Conservation (phyloP, 164 flowering plant genomes). For the Euptelea pleiosperma region DNA sequence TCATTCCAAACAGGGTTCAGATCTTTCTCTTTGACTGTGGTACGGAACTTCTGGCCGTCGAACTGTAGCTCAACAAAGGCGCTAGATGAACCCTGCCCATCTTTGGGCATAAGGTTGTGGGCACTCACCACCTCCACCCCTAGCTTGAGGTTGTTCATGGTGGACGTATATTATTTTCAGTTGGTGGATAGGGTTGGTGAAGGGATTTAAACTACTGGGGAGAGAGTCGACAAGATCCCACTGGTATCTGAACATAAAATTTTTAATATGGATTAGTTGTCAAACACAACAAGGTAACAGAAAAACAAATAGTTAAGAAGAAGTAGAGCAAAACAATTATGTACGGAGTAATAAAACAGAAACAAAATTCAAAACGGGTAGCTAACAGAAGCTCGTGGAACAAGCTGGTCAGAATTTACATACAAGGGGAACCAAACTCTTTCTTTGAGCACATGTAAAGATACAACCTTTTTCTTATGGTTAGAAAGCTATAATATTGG, state of each 20-base stretch:
- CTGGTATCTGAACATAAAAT: constrained; percentile 12
- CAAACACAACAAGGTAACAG: background rate
- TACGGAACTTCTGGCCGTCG: constrained; percentile 73
- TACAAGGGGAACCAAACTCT: too few species aligned
- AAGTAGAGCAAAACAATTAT: background rate
- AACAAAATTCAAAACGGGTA: background rate
- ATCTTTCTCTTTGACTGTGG: constrained; percentile 80
- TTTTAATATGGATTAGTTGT: background rate
- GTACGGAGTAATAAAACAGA: background rate
- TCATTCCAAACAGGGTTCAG: constrained; percentile 94
- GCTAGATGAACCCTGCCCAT: constrained; percentile 78
- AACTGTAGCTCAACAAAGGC: constrained; percentile 75
- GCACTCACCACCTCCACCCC: constrained; percentile 84
- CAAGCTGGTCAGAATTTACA: too few species aligned
- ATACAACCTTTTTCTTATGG: too few species aligned
- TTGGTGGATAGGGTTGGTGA: constrained; percentile 13
- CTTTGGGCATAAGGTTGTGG: constrained; percentile 83
- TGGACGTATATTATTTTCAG: background rate
- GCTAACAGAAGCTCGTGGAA: background rate
- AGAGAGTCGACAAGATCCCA: background rate
- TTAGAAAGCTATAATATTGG: too few species aligned
- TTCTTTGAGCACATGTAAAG: too few species aligned
- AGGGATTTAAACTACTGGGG: constrained; percentile 6
- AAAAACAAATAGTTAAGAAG: background rate
- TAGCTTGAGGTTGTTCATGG: constrained; percentile 71